Percentiles rank a stretch among this genome's conserved stretches.
Evolutionary conservation across 495 filamentous ascomycete genomes (phyloP).

Genomic region (Viridothelium virens): DNA sequence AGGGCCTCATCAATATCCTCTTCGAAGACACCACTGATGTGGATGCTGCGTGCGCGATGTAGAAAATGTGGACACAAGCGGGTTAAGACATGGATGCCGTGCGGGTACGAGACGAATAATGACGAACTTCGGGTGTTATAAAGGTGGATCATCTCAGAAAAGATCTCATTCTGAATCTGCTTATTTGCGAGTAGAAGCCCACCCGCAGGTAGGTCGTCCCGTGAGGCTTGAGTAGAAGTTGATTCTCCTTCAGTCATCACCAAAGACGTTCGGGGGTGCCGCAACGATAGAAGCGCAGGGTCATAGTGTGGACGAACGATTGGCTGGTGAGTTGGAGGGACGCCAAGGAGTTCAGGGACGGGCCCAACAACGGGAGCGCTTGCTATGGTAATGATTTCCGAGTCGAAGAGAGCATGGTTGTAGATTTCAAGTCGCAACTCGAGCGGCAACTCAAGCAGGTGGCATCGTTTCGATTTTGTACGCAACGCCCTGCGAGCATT

Average conservation of each 20-base stretch:
- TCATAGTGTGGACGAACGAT: slow-evolving; percentile 17
- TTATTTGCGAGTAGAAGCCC: slow-evolving; percentile 19
- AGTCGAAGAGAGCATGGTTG: slow-evolving; percentile 23
- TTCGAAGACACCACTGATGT: slow-evolving; percentile 28
- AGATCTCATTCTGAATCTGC: slow-evolving; percentile 19
- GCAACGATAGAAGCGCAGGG: slow-evolving; percentile 14
- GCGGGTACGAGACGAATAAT: slow-evolving; percentile 29
- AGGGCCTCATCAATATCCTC: not conserved
- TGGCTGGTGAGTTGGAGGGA: slow-evolving; percentile 21
- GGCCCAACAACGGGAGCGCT: slow-evolving; percentile 18
- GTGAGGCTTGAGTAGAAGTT: not conserved
- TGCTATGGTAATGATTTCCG: slow-evolving; percentile 21
- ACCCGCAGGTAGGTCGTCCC: slow-evolving; percentile 6
- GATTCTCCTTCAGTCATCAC: not conserved
- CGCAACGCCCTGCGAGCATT: not conserved
- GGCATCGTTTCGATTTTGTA: no score
- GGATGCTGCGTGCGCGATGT: slow-evolving; percentile 25
- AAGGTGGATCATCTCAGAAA: slow-evolving; percentile 12
- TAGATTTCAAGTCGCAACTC: slow-evolving; percentile 27
- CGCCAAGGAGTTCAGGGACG: slow-evolving; percentile 20
- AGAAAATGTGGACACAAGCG: slow-evolving; percentile 27
- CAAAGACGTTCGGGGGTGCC: not conserved
- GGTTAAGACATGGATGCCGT: slow-evolving; percentile 27
- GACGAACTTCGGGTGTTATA: slow-evolving; percentile 8
- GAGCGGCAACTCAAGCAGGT: slow-evolving; percentile 18